phyloP scores from a whole-genome alignment of 257 asterid species.

The Primulina eburnea region DNA sequence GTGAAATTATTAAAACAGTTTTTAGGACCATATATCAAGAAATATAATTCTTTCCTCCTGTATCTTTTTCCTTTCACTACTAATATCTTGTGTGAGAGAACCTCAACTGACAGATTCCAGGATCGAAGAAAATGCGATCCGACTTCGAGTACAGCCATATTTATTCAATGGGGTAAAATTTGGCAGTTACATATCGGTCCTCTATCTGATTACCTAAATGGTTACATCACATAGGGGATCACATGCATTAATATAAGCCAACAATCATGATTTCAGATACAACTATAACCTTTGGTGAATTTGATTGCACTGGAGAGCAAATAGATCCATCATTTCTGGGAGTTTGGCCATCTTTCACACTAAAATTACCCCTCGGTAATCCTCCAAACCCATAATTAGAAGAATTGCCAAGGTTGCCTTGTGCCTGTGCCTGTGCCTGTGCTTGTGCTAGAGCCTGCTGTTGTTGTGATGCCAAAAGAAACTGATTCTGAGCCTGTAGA shows the following conservation, averaged over 20 bases:
- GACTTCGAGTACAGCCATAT: background rate
- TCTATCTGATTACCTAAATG: conserved; percentile 1
- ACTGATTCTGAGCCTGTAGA: conserved; percentile 76
- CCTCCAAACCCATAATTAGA: conserved; percentile 84
- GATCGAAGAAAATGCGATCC: background rate
- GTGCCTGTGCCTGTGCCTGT: conserved; percentile 93
- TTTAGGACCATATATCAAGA: background rate
- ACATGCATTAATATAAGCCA: conserved; percentile 18
- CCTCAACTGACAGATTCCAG: background rate
- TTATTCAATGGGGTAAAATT: background rate
- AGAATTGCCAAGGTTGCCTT: conserved; percentile 77
- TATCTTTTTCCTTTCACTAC: background rate
- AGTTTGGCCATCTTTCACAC: conserved; percentile 85
- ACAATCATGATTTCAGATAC: conserved; percentile 10
- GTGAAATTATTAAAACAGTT: background rate
- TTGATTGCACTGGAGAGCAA: conserved; percentile 93
- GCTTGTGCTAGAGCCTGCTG: conserved; percentile 94
- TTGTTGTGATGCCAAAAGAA: conserved; percentile 83
- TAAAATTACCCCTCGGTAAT: conserved; percentile 76
- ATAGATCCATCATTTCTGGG: conserved; percentile 93
- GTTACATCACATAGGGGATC: conserved; percentile 12
- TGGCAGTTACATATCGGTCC: background rate
- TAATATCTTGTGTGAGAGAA: background rate
- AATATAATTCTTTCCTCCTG: background rate
- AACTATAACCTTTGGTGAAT: conserved; percentile 76